A percentile compares a stretch with the other conserved stretches of the same genome.
Evolutionary conservation across 2,329 filamentous ascomycete genomes (phyloP).

Genomic region (Alternaria tenuissima): DNA sequence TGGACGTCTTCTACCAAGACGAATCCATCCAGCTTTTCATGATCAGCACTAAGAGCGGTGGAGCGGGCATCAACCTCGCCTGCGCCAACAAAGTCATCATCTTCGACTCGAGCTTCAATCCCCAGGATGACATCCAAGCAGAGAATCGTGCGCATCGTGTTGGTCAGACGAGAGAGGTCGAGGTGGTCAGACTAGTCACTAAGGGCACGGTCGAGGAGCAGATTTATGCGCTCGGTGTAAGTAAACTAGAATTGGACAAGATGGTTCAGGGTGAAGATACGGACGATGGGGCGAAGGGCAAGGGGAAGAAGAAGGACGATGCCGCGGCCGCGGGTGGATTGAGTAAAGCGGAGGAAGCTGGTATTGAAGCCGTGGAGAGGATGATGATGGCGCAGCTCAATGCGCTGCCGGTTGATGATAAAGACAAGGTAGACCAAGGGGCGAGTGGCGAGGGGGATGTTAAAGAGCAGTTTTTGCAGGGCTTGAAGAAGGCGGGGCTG

Average conservation of each 20-base stretch:
- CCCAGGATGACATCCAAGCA: constrained; percentile 97
- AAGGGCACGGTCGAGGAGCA: constrained; percentile 88
- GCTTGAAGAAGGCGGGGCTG: constrained; percentile 54
- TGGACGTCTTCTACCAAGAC: constrained; percentile 84
- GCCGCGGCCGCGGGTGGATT: constrained; percentile 35
- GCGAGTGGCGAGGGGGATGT: constrained; percentile 36
- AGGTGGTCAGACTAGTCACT: constrained; percentile 86
- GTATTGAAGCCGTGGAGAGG: constrained; percentile 48
- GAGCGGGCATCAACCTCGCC: constrained; percentile 96
- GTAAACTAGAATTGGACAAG: constrained; percentile 89
- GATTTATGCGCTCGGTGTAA: constrained; percentile 88
- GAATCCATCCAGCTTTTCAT: constrained; percentile 86
- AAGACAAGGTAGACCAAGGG: constrained; percentile 12
- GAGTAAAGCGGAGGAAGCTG: constrained; percentile 45
- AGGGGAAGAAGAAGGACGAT: constrained; percentile 27
- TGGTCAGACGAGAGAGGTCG: constrained; percentile 88
- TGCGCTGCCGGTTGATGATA: constrained; percentile 3
- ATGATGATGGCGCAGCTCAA: constrained; percentile 51
- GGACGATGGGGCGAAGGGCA: constrained; percentile 36
- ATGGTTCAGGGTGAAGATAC: constrained; percentile 70
- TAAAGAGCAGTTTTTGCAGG: constrained; percentile 53
- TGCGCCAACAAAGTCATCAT: constrained; percentile 98
- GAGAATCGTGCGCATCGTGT: constrained; percentile 97
- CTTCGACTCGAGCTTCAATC: constrained; percentile 97
- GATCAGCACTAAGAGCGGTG: constrained; percentile 90